Base-by-base conservation (phyloP, 495 filamentous ascomycete genomes). In the Tuber melanosporum region DNA sequence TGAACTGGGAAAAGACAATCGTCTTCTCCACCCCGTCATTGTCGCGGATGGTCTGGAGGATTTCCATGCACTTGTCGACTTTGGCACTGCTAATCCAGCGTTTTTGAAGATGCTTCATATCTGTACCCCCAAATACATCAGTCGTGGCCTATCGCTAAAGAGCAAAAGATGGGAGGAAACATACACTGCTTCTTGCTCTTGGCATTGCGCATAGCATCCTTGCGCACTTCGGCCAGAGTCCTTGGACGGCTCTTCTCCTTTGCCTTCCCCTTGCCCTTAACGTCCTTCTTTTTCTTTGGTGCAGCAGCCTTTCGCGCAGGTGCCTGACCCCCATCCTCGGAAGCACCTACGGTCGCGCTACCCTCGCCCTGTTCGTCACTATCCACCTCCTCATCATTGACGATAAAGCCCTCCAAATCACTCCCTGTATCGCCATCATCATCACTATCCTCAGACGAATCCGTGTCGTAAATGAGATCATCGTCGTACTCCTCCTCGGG, bases 1-100 rank as follows among this genome's bases (percentile, higher is more conserved):
- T 97, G 85, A 95, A 98, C 83, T 97, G 92, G 74, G 91, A 93
- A 85, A 98, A 98, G 77, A 98, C 89, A 70, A 99, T 94, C 3
- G 92, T 95, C 84, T 98, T 98, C 84, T 95, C 87, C 39, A 83
- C 84, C 15, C 79, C 73, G 70, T 86, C 85, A 17, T 84, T 84
- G 41, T 83, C 78, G 73, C 88, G 84, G 74, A 90, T 88, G 0
- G 80, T 80, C 26, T 86, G 81, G 20, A 97, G 86, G 46, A 97
- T 88, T 75, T 93, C 90, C 36, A 94, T 83, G 19, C 91, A 89
- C 83, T 93, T 91, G 22, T 90, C 89, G 57, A 95, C 90, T 83
- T 97, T 98, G 39, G 93, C 90, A 66, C 92, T 94, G 1, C 91
- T 86, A 44, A 90, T 83, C 89, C 89, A 97, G 66, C 88, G 88